These are phyloP conservation scores for Colletotrichum karsti DNA, from an alignment of 2,329 filamentous ascomycete genomes.

Conservation along the genomic window DNA sequence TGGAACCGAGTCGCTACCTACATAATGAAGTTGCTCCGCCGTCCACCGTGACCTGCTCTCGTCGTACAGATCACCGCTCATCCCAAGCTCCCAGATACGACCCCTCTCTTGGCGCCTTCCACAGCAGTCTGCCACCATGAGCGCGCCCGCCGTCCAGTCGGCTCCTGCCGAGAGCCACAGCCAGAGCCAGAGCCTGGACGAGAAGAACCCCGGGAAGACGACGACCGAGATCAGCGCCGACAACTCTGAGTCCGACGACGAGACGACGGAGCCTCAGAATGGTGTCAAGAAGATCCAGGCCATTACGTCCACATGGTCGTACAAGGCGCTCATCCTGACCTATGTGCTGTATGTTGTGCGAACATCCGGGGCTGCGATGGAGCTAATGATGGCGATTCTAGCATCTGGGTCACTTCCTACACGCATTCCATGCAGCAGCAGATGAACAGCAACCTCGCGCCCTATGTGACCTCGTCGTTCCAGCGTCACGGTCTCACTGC, in stretches of 20 bases:
- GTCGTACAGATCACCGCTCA: background rate
- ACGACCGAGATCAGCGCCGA: slow-evolving; percentile 9
- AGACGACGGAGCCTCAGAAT: slow-evolving; percentile 6
- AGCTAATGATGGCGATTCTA: slow-evolving; percentile 27
- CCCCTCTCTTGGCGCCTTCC: background rate
- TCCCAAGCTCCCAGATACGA: background rate
- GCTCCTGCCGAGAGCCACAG: background rate
- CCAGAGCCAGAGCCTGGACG: slow-evolving; percentile 17
- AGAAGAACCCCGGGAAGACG: slow-evolving; percentile 1
- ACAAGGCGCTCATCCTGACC: slow-evolving; percentile 44
- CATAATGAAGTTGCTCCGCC: background rate
- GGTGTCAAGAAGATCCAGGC: slow-evolving; percentile 25
- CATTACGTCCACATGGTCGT: slow-evolving; percentile 47
- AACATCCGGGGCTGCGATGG: too few relatives aligned
- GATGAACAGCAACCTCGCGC: slow-evolving; percentile 40
- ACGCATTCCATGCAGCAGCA: slow-evolving; percentile 50
- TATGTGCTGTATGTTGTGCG: slow-evolving; percentile 45
- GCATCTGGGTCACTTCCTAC: slow-evolving; percentile 53
- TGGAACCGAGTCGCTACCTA: background rate
- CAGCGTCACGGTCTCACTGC: slow-evolving; percentile 54
- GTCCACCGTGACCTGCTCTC: background rate
- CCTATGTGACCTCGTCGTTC: slow-evolving; percentile 48
- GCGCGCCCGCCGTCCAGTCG: slow-evolving; percentile 2
- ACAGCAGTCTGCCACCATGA: slow-evolving; percentile 3
- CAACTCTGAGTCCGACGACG: background rate